Evolutionary conservation across 2,329 filamentous ascomycete genomes (phyloP).

Genomic region (Trichoderma afroharzianum): DNA sequence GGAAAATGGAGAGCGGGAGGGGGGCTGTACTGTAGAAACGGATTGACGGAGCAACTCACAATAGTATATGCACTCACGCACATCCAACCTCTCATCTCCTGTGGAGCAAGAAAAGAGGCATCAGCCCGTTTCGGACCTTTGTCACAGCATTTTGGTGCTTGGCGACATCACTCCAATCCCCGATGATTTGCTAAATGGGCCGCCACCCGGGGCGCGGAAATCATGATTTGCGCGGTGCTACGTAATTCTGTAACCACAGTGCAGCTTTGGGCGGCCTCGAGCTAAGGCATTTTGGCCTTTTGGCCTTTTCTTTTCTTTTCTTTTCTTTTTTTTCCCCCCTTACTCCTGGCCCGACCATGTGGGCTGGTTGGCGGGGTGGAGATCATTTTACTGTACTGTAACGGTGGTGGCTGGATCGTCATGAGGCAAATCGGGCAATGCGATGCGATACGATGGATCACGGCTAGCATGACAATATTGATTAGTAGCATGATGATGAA

Average conservation of each 20-base stretch:
- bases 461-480: neutral
- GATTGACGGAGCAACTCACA: neutral
- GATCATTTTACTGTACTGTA: neutral
- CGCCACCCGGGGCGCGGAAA: neutral
- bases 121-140: neutral
- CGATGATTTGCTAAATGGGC: neutral
- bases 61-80: neutral
- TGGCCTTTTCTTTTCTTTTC: neutral
- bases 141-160: neutral
- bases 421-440: neutral
- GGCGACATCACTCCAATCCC: neutral
- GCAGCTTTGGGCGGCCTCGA: neutral
- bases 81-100: neutral
- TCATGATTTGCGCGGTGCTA: neutral
- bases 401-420: neutral
- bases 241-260: neutral
- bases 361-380: neutral
- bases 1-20: too few relatives aligned
- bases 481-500: neutral
- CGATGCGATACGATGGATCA: neutral
- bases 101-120: neutral
- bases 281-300: neutral
- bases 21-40: too few relatives aligned
- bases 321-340: neutral
- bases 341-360: neutral